Conservation (phyloP, 768 basidiomycete genomes). For the Boletus rubroflammeus region DNA sequence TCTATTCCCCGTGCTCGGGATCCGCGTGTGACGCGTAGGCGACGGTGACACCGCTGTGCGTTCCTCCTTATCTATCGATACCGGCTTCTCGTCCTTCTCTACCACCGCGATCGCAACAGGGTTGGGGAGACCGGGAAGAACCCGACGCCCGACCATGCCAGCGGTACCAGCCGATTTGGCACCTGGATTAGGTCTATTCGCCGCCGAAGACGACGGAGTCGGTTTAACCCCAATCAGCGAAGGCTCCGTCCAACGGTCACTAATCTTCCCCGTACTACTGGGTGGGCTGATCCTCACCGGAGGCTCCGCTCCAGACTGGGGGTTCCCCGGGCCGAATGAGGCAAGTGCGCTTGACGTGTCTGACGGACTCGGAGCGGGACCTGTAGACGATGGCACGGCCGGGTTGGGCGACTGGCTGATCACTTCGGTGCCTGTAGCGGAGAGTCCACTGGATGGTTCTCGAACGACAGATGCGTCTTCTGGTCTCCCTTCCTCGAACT, state of each 20-base stretch:
- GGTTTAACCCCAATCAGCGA: slow-evolving; percentile 33
- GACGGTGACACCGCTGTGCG: slow-evolving; percentile 22
- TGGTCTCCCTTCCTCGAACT: slow-evolving; percentile 15
- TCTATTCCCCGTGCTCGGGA: slow-evolving; percentile 65
- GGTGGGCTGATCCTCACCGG: slow-evolving; percentile 7
- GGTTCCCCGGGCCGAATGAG: neutral
- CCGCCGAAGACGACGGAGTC: neutral
- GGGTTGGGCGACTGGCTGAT: neutral
- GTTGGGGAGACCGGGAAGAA: slow-evolving; percentile 41
- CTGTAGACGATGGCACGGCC: neutral
- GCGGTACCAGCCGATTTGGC: slow-evolving; percentile 14
- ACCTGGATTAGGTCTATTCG: slow-evolving; percentile 1
- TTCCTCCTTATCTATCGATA: slow-evolving; percentile 19
- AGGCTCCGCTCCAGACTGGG: neutral
- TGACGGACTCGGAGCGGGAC: slow-evolving; percentile 1
- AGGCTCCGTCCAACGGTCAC: slow-evolving; percentile 33
- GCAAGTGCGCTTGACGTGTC: neutral
- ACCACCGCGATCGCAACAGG: neutral
- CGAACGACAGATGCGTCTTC: neutral
- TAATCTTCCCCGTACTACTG: slow-evolving; percentile 16
- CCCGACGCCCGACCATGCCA: slow-evolving; percentile 36
- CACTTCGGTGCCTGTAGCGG: neutral
- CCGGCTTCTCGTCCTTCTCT: slow-evolving; percentile 7
- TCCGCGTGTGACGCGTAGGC: slow-evolving; percentile 48
- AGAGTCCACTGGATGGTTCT: neutral